Percentiles rank a stretch among this genome's conserved stretches.
Evolutionary conservation across 2,329 filamentous ascomycete species (phyloP).

Genomic region (Ilyonectria destructans): DNA sequence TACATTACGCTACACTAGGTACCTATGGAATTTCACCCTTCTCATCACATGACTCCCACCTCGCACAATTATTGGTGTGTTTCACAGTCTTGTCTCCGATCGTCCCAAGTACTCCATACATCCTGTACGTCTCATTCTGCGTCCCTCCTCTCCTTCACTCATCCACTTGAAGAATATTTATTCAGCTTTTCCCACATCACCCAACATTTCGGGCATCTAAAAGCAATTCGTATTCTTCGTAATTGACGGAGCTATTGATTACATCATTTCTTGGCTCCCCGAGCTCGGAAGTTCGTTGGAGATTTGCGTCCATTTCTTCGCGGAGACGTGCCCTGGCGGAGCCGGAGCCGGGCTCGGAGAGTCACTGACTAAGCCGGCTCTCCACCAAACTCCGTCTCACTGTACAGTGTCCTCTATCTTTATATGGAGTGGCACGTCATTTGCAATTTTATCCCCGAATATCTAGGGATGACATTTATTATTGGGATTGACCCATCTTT

Average conservation of each 20-base stretch:
- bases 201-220: background rate
- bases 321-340: constrained; percentile 26
- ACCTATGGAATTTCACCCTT: background rate
- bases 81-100: background rate
- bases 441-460: background rate
- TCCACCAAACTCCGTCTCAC: constrained; percentile 15
- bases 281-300: background rate
- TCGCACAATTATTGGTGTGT: background rate
- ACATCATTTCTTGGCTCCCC: constrained; percentile 1
- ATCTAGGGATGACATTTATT: background rate
- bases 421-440: background rate
- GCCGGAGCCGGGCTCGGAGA: constrained; percentile 22
- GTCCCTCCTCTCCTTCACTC: background rate
- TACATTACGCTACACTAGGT: background rate
- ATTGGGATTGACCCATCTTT: background rate
- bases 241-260: constrained; percentile 1
- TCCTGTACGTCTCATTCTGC: background rate
- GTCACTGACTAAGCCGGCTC: constrained; percentile 27
- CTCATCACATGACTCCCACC: background rate
- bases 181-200: background rate
- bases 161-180: too few relatives aligned
- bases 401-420: background rate
- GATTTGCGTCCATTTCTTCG: constrained; percentile 22
- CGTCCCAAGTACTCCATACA: background rate
- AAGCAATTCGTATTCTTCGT: background rate